Evolutionary conservation across 2,329 filamentous ascomycete genomes (phyloP).

Genomic region (Aspergillus sp.): DNA sequence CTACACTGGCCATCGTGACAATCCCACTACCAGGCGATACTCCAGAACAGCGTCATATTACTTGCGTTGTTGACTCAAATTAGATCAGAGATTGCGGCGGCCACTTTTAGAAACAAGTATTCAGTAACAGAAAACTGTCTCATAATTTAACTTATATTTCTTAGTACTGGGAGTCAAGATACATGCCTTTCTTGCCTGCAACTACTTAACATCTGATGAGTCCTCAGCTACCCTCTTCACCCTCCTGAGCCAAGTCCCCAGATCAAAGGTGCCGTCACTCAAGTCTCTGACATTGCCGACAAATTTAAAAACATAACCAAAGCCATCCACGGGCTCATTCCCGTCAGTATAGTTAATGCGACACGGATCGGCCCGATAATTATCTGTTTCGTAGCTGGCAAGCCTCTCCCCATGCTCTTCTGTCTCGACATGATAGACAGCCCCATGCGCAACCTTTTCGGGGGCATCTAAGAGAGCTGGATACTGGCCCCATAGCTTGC

Average conservation of each 20-base stretch:
- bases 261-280: conserved; percentile 13
- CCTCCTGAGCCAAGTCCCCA: conserved; percentile 11
- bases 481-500: conserved; percentile 24
- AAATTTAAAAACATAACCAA: no score
- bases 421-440: conserved; percentile 16
- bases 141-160: no score
- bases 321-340: no score
- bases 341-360: conserved; percentile 12
- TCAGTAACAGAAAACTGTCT: no score
- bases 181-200: not conserved
- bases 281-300: no score
- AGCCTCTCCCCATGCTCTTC: conserved; percentile 13
- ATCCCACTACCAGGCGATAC: no score
- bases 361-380: conserved; percentile 10
- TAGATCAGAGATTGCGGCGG: no score
- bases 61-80: no score
- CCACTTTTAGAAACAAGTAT: no score
- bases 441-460: conserved; percentile 12
- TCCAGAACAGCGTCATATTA: no score
- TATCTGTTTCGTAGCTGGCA: conserved; percentile 16
- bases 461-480: conserved; percentile 16
- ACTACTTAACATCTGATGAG: conserved; percentile 1
- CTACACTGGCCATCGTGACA: no score
- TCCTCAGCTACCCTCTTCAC: conserved; percentile 6
- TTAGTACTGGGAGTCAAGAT: no score